phyloP scores from a whole-genome alignment of 2,329 filamentous ascomycete genomes.

The Lachnellula arida region DNA sequence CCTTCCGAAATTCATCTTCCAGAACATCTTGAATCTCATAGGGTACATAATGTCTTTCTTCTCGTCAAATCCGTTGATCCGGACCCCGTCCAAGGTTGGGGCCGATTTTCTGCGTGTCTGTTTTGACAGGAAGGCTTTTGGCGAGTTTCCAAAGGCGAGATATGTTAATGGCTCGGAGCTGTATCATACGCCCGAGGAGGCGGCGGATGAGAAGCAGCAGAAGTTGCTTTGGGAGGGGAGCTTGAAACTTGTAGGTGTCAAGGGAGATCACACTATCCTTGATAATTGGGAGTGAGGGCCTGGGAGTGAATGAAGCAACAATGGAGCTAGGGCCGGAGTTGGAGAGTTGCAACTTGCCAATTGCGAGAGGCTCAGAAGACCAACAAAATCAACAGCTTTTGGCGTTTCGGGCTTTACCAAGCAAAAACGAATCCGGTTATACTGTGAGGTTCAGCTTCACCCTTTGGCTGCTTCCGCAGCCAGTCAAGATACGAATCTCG shows the following conservation, averaged over 20 bases:
- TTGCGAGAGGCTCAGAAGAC: no score
- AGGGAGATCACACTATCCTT: slow-evolving; percentile 9
- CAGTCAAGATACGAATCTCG: no score
- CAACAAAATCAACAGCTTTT: no score
- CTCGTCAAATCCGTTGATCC: slow-evolving; percentile 32
- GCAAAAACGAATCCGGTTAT: no score
- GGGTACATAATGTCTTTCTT: slow-evolving; percentile 17
- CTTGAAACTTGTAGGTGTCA: slow-evolving; percentile 19
- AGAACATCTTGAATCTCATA: slow-evolving; percentile 22
- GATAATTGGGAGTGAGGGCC: slow-evolving; percentile 8
- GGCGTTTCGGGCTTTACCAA: no score
- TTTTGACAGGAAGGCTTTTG: slow-evolving; percentile 27
- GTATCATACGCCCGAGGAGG: slow-evolving; percentile 27
- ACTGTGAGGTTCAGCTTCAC: no score
- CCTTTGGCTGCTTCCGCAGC: no score
- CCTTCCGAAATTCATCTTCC: slow-evolving; percentile 20
- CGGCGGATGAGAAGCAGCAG: slow-evolving; percentile 32
- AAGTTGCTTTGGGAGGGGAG: slow-evolving; percentile 32
- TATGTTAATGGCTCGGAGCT: slow-evolving; percentile 36
- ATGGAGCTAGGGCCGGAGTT: neutral
- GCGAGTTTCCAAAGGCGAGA: slow-evolving; percentile 17
- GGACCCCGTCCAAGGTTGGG: slow-evolving; percentile 34
- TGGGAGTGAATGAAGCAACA: neutral
- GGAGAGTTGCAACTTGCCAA: no score
- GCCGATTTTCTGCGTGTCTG: slow-evolving; percentile 32